Evolutionary conservation across 768 basidiomycete species (phyloP), one percentile per base, ranked within the genome.

Genomic region (Mrakia frigida): DNA sequence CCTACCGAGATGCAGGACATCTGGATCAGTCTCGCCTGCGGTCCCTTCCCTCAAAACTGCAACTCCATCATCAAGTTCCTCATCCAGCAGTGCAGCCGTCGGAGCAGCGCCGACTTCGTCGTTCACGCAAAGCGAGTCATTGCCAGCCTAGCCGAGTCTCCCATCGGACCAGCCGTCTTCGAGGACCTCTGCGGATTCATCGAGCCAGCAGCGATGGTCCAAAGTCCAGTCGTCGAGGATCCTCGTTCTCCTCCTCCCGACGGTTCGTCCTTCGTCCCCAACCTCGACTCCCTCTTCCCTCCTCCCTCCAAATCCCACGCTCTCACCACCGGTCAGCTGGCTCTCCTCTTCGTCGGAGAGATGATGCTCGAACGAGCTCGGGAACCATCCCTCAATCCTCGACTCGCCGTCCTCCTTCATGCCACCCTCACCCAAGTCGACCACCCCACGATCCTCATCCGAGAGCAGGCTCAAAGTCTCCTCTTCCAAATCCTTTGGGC

Each of bases 251-350:
- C 91, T 89, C 65, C 65, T 35, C 81, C 85, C 90, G 77, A 85
- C 85, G 33, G 84, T 81, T 75, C 68, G 10, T 33, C 65, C 73
- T 61, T 69, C 74, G 68, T 73, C 13, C 67, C 90, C 23, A 90
- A 92, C 79, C 87, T 94, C 28, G 91, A 91, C 79, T 87, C 88
- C 14, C 82, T 93, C n/a, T 53, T 94, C 92, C 82, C 88, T 87
- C 83, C 85, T 3, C 75, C 80, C 0, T 59, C 43, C 84, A 91
- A 67, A 85, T 88, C 3, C 28, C 77, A 79, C 25, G 78, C 79
- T 6, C 85, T 96, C 70, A 91, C 92, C 23, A 89, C 92, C 0
- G 92, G 92, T 21, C 94, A 96, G 81, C 92, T 92, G 81, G 93
- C 94, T 0, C 88, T 94, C 84, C 86, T 96, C 13, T 94, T 94